Evolutionary conservation across 768 basidiomycete species (phyloP), one percentile per base, ranked within the genome.

Genomic region (Phaeotremella skinneri): DNA sequence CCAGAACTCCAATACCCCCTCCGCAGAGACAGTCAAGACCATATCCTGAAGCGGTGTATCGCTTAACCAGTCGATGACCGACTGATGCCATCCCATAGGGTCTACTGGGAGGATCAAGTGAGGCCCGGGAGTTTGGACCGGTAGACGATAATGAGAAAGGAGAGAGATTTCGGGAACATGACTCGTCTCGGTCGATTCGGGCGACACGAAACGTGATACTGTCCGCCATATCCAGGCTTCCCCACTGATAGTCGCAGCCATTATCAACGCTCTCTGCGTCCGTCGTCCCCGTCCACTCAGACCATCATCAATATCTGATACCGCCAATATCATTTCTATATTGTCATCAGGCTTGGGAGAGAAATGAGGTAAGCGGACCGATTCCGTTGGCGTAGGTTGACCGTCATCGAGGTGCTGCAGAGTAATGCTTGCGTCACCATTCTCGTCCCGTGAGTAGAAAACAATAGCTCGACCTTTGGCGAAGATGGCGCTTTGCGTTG

Each of bases 1-100:
- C 92, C 92, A 97, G 72, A 92, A 96, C 26, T 85, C 84, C n/a
- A 97, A 78, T 58, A 88, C 87, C 0, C 92, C 92, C 0, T 82
- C 78, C 45, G 82, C 81, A 0, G 88, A 85, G 16, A 96, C 82
- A 54, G 90, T 92, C 34, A 93, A 79, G 9, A 97, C 77, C 37
- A 86, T 84, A 68, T 93, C 91, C 62, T 76, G 75, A 13, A 70
- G 49, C 17, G 73, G 63, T 0, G 67, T 61, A 34, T 70, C 62
- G 17, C 55, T 62, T 29, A 58, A 58, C 76, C 76, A 77, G 34
- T 76, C 72, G 13, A 76, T 61, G 9, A 72, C 65, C 20, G 68
- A 68, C 43, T 66, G 66, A 58, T 74, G 75, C 76, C 76, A 78
- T 16, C 75, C 76, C 76, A 78, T 76, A 25, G 76, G 76, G 54